Evolutionary conservation across 2,329 filamentous ascomycete species (phyloP), one percentile per base, ranked within the genome.

Genomic region (Furcasterigmium sp.): DNA sequence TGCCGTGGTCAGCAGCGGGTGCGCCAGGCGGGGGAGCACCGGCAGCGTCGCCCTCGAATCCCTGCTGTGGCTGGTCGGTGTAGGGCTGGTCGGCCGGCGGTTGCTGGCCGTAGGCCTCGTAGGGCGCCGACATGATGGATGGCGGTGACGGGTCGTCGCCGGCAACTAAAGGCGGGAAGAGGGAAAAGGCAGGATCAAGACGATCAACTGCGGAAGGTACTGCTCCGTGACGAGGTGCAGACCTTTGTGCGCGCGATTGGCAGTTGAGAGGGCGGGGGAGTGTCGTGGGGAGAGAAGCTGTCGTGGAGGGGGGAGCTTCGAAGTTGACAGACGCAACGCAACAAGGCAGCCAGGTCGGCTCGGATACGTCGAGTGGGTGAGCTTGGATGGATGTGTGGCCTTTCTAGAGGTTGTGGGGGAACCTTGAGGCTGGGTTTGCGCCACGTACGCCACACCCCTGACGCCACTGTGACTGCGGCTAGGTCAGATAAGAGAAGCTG

Each of bases 61-160:
- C 60, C 37, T 56, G 55, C 45, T 56, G 48, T 35, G 56, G 54
- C 37, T 67, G 64, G 45, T 66, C 63, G 39, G 66, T 57, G 48
- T 70, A 69, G 39, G 62, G 62, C 55, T 72, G 64, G 48, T 58
- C 61, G 47, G 66, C 65, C 48, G 64, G 61, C 42, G 69, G 68
- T 50, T 68, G 69, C 52, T 76, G 72, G 63, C 70, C 70, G 59
- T 76, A 74, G 61, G 70, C 73, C 48, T 79, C 73, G 54, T 69
- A 67, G 50, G 73, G 74, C 56, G 75, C 75, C 57, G 77, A 76
- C 77, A 81, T 81, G 60, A 57, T 67, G 57, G 52, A 35, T 17
- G 37, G 46, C 45, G 46, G 44, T 44, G 21, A 32, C n/a, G 29
- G 4, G 17, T 6, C n/a, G 6, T 18, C 7, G 15, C 18, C 8